Evolutionary conservation across 2,329 filamentous ascomycete species (phyloP).

Genomic region (Colletotrichum truncatum): DNA sequence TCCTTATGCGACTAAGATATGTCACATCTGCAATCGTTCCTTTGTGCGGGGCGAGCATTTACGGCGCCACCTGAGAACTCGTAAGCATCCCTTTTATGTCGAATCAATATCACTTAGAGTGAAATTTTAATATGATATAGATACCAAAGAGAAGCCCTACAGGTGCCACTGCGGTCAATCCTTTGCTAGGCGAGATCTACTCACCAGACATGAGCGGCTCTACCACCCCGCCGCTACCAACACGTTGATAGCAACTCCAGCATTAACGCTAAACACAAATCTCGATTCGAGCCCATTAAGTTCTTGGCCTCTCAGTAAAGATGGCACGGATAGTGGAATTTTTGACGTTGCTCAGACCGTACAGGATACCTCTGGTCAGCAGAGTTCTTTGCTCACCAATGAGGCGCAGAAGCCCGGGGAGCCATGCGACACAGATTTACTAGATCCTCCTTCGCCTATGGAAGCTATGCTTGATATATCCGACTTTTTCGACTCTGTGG

Average conservation of each 20-base stretch:
- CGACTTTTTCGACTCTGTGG: slow-evolving; percentile 1
- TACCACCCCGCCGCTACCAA: neutral
- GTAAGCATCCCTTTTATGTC: neutral
- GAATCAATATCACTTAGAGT: neutral
- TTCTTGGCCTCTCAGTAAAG: neutral
- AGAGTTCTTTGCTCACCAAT: too few species aligned
- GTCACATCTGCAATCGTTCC: neutral
- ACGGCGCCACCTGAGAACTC: slow-evolving; percentile 1
- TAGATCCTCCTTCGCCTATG: neutral
- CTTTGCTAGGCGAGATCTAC: neutral
- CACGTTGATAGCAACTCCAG: neutral
- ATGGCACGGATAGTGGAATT: too few species aligned
- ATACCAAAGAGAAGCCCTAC: slow-evolving; percentile 12
- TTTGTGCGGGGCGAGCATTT: slow-evolving; percentile 3
- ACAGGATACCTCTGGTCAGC: too few species aligned
- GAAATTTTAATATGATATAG: neutral
- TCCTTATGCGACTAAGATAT: neutral
- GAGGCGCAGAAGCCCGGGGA: neutral
- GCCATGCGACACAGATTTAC: neutral
- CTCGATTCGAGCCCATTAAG: neutral
- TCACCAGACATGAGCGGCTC: slow-evolving; percentile 10
- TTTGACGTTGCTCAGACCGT: too few species aligned
- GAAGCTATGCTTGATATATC: slow-evolving; percentile 6
- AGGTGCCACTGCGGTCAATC: slow-evolving; percentile 7
- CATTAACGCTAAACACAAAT: neutral